Base-by-base conservation (phyloP, 148 eudicot species). In the Amaranthus hypochondriacus region DNA sequence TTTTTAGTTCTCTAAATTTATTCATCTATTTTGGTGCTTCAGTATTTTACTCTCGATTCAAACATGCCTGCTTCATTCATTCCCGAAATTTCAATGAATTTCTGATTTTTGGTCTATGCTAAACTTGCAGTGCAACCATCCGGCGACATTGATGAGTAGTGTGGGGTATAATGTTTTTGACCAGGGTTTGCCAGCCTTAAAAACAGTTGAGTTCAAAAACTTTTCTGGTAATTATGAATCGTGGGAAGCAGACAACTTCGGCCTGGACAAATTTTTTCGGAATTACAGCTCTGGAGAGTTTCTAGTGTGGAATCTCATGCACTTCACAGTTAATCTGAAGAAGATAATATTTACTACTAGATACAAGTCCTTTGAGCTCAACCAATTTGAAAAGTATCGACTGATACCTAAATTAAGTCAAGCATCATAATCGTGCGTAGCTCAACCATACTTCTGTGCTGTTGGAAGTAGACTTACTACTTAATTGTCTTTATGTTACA, bases 281-380 rank as follows among this genome's bases (percentile, higher is more conserved):
- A 62, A 62, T 0, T 54, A 13, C 5, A 21, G 15, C 7, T 58
- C 47, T 58, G 63, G 9, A 58, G 6, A 44, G 6, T 50, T 46
- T 8, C 74, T 71, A 4, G 2, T 58, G 65, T 71, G 74, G 62
- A 70, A 70, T 14, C 9, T 70, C 14, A 56, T 7, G 62, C 56
- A 43, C 6, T n/a, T 28, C 46, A 62, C 73, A 9, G n/a, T 14
- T 0, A 56, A 70, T 56, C 52, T 70, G 18, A 2, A 18, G 4
- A 70, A 44, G 48, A 5, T 56, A 2, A 48, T 14, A 10, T 70
- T 43, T 28, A 46, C 14, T 12, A 54, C 73, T 9, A 9, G 14
- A 14, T n/a, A 7, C 9, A 44, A 70, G 53, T 50, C 11, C n/a
- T 56, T 28, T 44, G 73, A 70, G 49, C 56, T 52, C 6, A 21